Evolutionary conservation across 352 stramenopile genomes (phyloP), one percentile per base, ranked within the genome.

Genomic region (Elongisporangium undulatum): DNA sequence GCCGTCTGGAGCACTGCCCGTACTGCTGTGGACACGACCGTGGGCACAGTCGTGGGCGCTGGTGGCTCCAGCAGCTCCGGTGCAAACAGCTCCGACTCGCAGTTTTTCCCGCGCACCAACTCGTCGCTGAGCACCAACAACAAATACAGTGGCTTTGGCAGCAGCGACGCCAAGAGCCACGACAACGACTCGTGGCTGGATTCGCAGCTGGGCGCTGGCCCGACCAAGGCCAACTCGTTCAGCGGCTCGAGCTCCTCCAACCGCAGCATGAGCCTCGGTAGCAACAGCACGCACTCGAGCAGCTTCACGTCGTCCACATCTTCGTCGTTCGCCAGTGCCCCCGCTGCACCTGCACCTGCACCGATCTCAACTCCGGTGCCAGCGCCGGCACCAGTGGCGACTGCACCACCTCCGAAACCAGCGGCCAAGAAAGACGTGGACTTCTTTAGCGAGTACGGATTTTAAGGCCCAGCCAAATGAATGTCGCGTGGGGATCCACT

Each of bases 361-460:
- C 66, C 62, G 62, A 59, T 77, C 38, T 26, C 56, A 49, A 55
- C 7, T 58, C 66, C 75, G 38, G 53, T 54, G 12, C 21, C 63
- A 26, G 48, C 68, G 17, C 52, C 67, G 3, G 58, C 59, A 23
- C 58, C 74, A 48, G 56, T 58, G n/a, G 57, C 67, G 22, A 45
- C 67, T 12, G 55, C 64, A 6, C 41, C 71, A 10, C 63, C 72
- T 6, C 66, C 75, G 21, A 72, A 71, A 20, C 72, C 74, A 21
- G 68, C 72, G 41, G 71, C 77, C 52, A 90, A 91, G 77, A 92
- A 92, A 62, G 77, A 93, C 53, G 83, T 93, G 20, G 83, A 93
- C 61, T 93, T 93, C 62, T 93, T 93, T 54, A 79, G 79, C 12
- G 83, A 93, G 67, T 93, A 91, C 58, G 83, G 83, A 9, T 88